phyloP scores from a whole-genome alignment of 169 alveolate species.

The Eimeria necatrix region DNA sequence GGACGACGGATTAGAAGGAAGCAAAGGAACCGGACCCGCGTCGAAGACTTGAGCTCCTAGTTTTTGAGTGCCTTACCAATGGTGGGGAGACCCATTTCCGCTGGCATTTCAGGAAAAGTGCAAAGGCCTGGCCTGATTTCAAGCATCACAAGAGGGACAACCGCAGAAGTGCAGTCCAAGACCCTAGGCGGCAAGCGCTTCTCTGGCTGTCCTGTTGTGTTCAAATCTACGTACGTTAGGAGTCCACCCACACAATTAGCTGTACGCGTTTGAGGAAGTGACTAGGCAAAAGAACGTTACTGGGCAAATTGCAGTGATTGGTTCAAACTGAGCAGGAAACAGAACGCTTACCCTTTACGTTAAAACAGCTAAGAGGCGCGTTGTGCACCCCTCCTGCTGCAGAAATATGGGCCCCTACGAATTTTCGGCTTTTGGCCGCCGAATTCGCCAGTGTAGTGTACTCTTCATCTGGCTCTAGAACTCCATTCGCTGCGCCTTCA shows the following conservation, averaged over 20 bases:
- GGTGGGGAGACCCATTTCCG: slow-evolving; percentile 94
- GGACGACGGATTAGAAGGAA: no score
- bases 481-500: slow-evolving; percentile 6
- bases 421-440: slow-evolving; percentile 84
- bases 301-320: no score
- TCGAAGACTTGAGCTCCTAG: not conserved
- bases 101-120: slow-evolving; percentile 92
- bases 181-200: not conserved
- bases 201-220: not conserved
- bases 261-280: no score
- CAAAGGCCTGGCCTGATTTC: slow-evolving; percentile 91
- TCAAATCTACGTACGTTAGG: not conserved
- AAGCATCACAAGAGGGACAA: not conserved
- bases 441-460: slow-evolving; percentile 65
- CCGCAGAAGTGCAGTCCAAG: not conserved
- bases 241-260: no score
- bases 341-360: slow-evolving; percentile 85
- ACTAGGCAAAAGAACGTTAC: no score
- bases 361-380: slow-evolving; percentile 89
- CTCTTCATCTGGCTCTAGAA: slow-evolving; percentile 78
- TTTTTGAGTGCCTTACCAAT: slow-evolving; percentile 76
- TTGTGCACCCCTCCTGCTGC: slow-evolving; percentile 94
- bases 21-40: not conserved
- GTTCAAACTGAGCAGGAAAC: no score
- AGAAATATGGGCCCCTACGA: slow-evolving; percentile 94